Conservation (phyloP, 441 rosid genomes). For the Populus tomentosa region DNA sequence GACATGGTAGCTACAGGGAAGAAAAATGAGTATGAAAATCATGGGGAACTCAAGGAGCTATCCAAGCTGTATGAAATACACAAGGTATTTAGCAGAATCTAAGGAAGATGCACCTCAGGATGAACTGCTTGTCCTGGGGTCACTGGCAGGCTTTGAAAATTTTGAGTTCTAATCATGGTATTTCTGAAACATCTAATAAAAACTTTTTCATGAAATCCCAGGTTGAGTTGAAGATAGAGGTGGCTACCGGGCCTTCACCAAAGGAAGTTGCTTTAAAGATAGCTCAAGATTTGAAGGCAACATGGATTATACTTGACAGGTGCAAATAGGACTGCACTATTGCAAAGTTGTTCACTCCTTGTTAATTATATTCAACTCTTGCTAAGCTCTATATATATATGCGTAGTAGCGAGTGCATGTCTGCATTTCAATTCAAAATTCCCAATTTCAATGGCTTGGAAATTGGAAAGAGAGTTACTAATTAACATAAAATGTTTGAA, state of each 20-base stretch:
- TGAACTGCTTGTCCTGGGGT: neutral
- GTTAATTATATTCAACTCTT: neutral
- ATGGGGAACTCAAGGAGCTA: slow-evolving; percentile 28
- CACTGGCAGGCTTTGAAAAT: neutral
- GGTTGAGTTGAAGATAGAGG: slow-evolving; percentile 37
- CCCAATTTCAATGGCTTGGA: neutral
- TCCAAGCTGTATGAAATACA: slow-evolving; percentile 21
- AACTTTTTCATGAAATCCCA: slow-evolving; percentile 8
- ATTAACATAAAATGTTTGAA: too few relatives aligned
- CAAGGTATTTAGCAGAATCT: slow-evolving; percentile 16
- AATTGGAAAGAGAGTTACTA: too few relatives aligned
- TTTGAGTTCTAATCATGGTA: neutral
- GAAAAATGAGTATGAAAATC: slow-evolving; percentile 30
- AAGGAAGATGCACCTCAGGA: neutral
- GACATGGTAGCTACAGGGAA: slow-evolving; percentile 23
- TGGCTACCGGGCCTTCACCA: slow-evolving; percentile 32
- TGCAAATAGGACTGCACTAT: neutral
- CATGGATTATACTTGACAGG: slow-evolving; percentile 54
- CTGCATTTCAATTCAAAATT: neutral
- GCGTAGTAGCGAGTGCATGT: neutral
- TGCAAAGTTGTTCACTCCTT: neutral
- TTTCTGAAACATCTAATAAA: neutral
- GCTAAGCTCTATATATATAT: neutral
- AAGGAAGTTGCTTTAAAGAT: slow-evolving; percentile 30
- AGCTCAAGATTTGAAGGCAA: slow-evolving; percentile 29